Conservation (phyloP, 148 eudicot genomes). For the Persicaria maculosa region DNA sequence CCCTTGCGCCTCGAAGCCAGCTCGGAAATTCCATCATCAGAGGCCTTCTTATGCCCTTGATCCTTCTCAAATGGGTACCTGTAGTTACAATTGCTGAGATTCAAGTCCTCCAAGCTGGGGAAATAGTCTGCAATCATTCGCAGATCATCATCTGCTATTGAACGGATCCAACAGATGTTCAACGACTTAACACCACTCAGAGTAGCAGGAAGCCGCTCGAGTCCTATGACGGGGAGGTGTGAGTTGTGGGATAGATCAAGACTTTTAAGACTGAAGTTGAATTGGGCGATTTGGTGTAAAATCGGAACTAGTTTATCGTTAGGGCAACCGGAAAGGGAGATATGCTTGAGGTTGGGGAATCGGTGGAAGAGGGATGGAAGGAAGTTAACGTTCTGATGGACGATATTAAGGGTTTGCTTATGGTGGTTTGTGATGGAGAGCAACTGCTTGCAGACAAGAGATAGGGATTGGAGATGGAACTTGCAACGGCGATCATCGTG, state of each 20-base stretch:
- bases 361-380: too few relatives aligned
- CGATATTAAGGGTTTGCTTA: constrained; percentile 27
- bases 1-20: constrained; percentile 19
- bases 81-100: constrained; percentile 42
- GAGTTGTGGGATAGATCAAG: constrained; percentile 28
- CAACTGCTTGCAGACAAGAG: constrained; percentile 43
- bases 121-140: neutral
- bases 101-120: constrained; percentile 15
- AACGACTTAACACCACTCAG: constrained; percentile 29
- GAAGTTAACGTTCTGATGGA: constrained; percentile 10
- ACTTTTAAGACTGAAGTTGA: constrained; percentile 22
- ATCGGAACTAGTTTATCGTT: constrained; percentile 15
- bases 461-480: constrained; percentile 29
- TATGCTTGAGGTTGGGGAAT: too few relatives aligned
- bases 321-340: constrained; percentile 8
- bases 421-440: constrained; percentile 46
- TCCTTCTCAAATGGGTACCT: constrained; percentile 31
- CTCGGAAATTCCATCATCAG: constrained; percentile 13
- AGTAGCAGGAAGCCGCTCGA: constrained; percentile 21
- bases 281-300: constrained; percentile 19
- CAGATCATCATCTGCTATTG: constrained; percentile 31
- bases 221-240: constrained; percentile 22
- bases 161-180: constrained; percentile 18
- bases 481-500: constrained; percentile 21
- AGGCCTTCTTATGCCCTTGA: constrained; percentile 3